A percentile compares a stretch with the other conserved stretches of the same genome.
Conservation (phyloP, 2,329 filamentous ascomycete genomes). For the Parafenestella ontariensis region DNA sequence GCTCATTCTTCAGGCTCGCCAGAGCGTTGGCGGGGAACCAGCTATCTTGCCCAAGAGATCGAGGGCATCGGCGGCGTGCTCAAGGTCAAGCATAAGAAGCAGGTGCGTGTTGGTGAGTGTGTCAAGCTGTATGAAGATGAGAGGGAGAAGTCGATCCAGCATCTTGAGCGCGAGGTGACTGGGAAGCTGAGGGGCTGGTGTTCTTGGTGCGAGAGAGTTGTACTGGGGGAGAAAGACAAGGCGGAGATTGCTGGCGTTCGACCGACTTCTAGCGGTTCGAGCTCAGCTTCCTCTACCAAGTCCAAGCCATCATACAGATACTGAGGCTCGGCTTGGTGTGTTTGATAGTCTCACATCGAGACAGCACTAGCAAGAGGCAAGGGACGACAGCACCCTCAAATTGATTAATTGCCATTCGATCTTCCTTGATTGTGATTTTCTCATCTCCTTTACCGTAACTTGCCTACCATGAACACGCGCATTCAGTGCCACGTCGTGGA, state of each 20-base stretch:
- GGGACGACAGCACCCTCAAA: too few relatives aligned
- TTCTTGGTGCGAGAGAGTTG: slow-evolving; percentile 84
- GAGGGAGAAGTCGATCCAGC: slow-evolving; percentile 55
- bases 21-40: slow-evolving; percentile 65
- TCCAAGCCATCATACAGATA: slow-evolving; percentile 8
- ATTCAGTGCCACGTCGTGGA: too few relatives aligned
- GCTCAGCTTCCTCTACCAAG: slow-evolving; percentile 20
- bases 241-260: slow-evolving; percentile 21
- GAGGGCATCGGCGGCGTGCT: slow-evolving; percentile 88
- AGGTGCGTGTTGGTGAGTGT: slow-evolving; percentile 80
- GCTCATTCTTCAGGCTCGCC: slow-evolving; percentile 32
- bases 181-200: slow-evolving; percentile 83
- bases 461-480: too few relatives aligned
- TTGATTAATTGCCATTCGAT: too few relatives aligned
- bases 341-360: neutral
- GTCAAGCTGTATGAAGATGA: slow-evolving; percentile 82
- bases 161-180: slow-evolving; percentile 73
- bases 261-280: slow-evolving; percentile 24
- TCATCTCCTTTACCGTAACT: too few relatives aligned
- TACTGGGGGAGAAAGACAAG: slow-evolving; percentile 64
- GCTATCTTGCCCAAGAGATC: slow-evolving; percentile 86
- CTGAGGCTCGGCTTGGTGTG: neutral
- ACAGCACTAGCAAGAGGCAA: too few relatives aligned
- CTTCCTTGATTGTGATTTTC: too few relatives aligned
- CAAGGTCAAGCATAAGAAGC: slow-evolving; percentile 85